These are phyloP conservation scores for Lotus japonicus DNA, from an alignment of 306 rosid genomes.

Conservation along the genomic window DNA sequence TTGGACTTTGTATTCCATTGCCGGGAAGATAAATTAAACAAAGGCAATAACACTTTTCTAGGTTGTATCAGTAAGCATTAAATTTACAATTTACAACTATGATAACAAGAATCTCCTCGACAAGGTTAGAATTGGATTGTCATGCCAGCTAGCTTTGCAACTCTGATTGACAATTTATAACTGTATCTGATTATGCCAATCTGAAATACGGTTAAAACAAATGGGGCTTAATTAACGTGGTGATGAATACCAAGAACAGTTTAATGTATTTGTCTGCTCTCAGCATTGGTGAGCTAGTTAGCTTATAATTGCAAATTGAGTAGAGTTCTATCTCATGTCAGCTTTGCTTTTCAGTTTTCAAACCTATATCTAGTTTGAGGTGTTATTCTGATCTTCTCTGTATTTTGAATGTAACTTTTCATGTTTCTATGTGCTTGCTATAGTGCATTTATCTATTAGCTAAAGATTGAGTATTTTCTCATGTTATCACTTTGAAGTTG, in stretches of 20 bases:
- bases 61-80: conserved; percentile 14
- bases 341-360: conserved; percentile 9
- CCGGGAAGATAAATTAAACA: background rate
- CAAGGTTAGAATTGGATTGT: conserved; percentile 5
- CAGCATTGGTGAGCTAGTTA: background rate
- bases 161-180: background rate
- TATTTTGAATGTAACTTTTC: background rate
- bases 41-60: background rate
- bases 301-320: background rate
- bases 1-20: background rate
- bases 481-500: background rate
- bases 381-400: conserved; percentile 5
- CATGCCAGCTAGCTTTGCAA: background rate
- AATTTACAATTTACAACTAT: too few relatives aligned
- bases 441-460: background rate
- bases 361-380: conserved; percentile 9
- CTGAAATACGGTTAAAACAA: background rate
- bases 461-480: background rate
- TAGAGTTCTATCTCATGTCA: background rate
- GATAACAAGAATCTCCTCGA: conserved; percentile 5
- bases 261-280: background rate
- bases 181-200: background rate
- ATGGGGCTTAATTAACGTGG: background rate
- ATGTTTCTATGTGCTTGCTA: background rate
- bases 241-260: background rate